phyloP scores from a whole-genome alignment of 257 asterid genomes.

The Penstemon eatonii region DNA sequence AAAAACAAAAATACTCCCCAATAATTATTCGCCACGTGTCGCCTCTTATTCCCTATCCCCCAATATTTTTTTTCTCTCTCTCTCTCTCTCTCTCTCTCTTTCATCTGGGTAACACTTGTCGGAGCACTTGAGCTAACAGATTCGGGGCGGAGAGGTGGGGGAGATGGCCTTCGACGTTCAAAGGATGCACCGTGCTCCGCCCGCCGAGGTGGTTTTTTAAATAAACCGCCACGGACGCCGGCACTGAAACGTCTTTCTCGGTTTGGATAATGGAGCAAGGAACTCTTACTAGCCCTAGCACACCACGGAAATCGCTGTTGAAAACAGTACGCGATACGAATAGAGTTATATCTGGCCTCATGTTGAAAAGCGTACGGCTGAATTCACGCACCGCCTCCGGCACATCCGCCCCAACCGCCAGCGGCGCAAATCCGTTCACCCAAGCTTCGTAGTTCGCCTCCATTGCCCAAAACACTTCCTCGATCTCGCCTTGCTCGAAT shows the following conservation, averaged over 20 bases:
- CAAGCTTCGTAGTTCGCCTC: constrained; percentile 87
- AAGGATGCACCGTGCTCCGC: constrained; percentile 60
- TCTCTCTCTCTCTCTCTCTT: neutral
- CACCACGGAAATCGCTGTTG: constrained; percentile 70
- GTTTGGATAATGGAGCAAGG: constrained; percentile 89
- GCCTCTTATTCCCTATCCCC: constrained; percentile 8
- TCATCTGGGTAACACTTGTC: constrained; percentile 54
- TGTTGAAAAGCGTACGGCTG: constrained; percentile 80
- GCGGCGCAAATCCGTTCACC: constrained; percentile 90
- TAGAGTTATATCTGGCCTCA: constrained; percentile 89
- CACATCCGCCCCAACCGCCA: constrained; percentile 95
- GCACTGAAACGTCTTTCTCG: constrained; percentile 78
- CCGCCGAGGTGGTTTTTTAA: constrained; percentile 80
- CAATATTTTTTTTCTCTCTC: neutral
- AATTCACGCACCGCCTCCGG: constrained; percentile 87
- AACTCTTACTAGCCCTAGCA: constrained; percentile 69
- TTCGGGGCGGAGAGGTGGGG: constrained; percentile 92
- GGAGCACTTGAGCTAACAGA: constrained; percentile 74
- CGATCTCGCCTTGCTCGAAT: constrained; percentile 71
- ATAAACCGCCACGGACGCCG: constrained; percentile 75
- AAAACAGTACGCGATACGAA: constrained; percentile 74
- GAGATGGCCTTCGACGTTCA: constrained; percentile 74
- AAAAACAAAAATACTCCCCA: constrained; percentile 18
- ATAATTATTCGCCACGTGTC: constrained; percentile 35
- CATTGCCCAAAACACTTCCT: constrained; percentile 77